Evolutionary conservation across 2,329 filamentous ascomycete species (phyloP).

Genomic region (Monilinia aucupariae): DNA sequence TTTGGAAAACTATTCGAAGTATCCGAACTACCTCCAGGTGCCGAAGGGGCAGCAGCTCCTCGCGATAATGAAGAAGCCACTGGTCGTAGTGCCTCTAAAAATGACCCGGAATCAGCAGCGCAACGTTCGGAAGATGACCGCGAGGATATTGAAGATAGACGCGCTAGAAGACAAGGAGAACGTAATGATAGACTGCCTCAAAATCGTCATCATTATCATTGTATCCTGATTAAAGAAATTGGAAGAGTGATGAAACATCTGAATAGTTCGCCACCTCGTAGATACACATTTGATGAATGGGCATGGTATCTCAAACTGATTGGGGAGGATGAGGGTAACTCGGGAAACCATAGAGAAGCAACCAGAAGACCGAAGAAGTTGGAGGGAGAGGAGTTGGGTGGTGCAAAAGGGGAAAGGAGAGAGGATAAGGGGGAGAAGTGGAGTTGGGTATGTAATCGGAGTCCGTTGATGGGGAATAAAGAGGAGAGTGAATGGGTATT

Average conservation of each 20-base stretch:
- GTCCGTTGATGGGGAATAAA: conserved; percentile 63
- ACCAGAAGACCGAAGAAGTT: conserved; percentile 17
- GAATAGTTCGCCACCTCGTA: conserved; percentile 50
- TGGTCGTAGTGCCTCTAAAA: conserved; percentile 16
- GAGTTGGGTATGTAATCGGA: conserved; percentile 68
- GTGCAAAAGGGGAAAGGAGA: conserved; percentile 30
- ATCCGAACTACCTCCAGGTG: conserved; percentile 40
- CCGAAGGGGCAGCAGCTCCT: conserved; percentile 36
- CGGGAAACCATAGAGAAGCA: conserved; percentile 45
- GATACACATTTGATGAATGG: conserved; percentile 81
- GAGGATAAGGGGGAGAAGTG: conserved; percentile 42
- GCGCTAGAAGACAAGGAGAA: conserved; percentile 20
- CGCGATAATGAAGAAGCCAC: conserved; percentile 23
- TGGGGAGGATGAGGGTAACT: conserved; percentile 54
- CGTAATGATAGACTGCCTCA: conserved; percentile 32
- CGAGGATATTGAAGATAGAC: conserved; percentile 18
- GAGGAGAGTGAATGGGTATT: conserved; percentile 70
- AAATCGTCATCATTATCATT: conserved; percentile 44
- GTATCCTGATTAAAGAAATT: conserved; percentile 69
- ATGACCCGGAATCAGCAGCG: conserved; percentile 26
- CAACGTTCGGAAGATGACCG: conserved; percentile 18
- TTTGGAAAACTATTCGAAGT: conserved; percentile 42
- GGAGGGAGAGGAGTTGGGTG: conserved; percentile 20
- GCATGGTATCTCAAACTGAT: conserved; percentile 76
- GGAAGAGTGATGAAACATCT: conserved; percentile 59